These are phyloP conservation scores for Triadica sebifera DNA, from an alignment of 345 rosid species.

Conservation along the genomic window DNA sequence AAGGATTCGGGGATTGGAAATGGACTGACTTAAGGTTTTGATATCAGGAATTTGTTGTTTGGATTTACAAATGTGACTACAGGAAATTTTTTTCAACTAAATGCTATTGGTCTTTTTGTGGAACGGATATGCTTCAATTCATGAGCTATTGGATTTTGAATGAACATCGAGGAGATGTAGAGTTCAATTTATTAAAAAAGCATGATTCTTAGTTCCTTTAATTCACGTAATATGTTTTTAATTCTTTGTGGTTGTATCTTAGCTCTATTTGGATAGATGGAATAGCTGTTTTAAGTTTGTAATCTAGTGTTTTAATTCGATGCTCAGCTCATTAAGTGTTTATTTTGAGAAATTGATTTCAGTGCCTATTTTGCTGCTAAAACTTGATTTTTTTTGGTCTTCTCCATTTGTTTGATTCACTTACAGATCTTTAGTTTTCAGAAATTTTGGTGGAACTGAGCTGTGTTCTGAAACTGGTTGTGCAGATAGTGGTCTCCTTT, in stretches of 20 bases:
- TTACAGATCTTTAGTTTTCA: too few relatives aligned
- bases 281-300: too few relatives aligned
- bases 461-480: too few relatives aligned
- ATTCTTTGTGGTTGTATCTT: neutral
- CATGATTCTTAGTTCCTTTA: neutral
- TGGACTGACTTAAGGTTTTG: neutral
- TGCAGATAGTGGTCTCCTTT: too few relatives aligned
- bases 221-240: neutral
- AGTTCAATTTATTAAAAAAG: neutral
- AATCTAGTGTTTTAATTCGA: too few relatives aligned
- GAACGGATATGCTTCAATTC: neutral
- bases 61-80: neutral
- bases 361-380: too few relatives aligned
- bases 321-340: too few relatives aligned
- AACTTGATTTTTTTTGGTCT: too few relatives aligned
- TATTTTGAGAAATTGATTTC: too few relatives aligned
- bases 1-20: constrained; percentile 2
- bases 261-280: neutral
- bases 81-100: neutral
- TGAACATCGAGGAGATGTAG: neutral
- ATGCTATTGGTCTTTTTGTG: neutral
- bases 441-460: too few relatives aligned
- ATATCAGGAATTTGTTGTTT: too few relatives aligned
- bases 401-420: too few relatives aligned
- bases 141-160: neutral